Percentiles rank a stretch among this genome's conserved stretches.
Evolutionary conservation across 1,284 basidiomycete species (phyloP).

Genomic region (Exobasidium rhododendri): DNA sequence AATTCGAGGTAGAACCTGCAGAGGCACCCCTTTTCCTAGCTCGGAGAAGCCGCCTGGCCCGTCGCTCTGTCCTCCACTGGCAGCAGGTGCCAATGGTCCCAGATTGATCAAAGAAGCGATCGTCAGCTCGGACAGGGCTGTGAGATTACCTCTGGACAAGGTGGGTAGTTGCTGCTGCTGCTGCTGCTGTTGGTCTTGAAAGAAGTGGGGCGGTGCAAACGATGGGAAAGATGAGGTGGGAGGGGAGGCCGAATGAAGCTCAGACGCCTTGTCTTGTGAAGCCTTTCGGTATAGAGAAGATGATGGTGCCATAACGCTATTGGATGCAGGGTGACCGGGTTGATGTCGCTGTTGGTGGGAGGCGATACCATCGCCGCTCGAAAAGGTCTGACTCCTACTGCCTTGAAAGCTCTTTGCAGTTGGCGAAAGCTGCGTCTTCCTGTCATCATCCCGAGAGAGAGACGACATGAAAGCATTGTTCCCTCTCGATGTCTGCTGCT

Average conservation of each 20-base stretch:
- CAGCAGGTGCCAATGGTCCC: slow-evolving; percentile 30
- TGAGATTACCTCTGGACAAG: too few species aligned
- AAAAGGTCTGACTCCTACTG: background rate
- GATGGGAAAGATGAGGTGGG: background rate
- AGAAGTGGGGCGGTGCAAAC: background rate
- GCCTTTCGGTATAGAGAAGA: slow-evolving; percentile 16
- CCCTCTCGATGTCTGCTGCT: background rate
- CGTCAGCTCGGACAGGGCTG: slow-evolving; percentile 22
- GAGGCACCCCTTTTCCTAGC: slow-evolving; percentile 82
- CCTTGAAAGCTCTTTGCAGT: background rate
- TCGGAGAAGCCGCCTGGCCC: slow-evolving; percentile 57
- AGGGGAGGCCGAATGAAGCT: slow-evolving; percentile 7
- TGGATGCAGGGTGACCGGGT: too few species aligned
- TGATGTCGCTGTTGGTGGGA: background rate
- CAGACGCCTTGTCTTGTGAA: slow-evolving; percentile 8
- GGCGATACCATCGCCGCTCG: background rate
- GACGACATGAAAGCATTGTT: background rate
- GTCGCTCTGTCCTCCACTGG: slow-evolving; percentile 22
- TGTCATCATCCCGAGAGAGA: background rate
- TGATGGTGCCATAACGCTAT: slow-evolving; percentile 12
- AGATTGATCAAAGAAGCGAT: slow-evolving; percentile 32
- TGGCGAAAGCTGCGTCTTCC: background rate
- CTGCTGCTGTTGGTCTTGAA: background rate
- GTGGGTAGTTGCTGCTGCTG: background rate
- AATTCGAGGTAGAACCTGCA: slow-evolving; percentile 73